Conservation (phyloP, 2,329 filamentous ascomycete species). For the Verticillium zaregamsianum region DNA sequence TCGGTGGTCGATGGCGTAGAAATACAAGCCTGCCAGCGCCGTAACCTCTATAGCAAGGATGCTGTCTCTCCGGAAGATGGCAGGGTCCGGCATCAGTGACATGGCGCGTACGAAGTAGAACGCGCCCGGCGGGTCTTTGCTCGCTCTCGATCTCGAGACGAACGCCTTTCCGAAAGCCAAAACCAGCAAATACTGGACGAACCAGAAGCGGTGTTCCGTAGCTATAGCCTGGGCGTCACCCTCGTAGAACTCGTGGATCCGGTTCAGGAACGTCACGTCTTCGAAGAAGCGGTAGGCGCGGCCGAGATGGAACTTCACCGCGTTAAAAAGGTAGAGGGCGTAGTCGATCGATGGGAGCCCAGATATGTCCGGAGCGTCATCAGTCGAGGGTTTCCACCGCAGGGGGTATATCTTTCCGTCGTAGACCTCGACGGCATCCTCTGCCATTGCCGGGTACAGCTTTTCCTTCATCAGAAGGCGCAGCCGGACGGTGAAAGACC, state of each 20-base stretch:
- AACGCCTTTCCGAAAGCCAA: constrained; percentile 25
- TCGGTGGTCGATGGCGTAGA: constrained; percentile 21
- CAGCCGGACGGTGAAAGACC: constrained; percentile 27
- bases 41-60: constrained; percentile 21
- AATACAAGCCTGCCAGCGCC: constrained; percentile 18
- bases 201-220: constrained; percentile 15
- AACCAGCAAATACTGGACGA: constrained; percentile 21
- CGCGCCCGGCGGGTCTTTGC: constrained; percentile 15
- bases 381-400: constrained; percentile 10
- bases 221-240: constrained; percentile 16
- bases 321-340: constrained; percentile 16
- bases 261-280: constrained; percentile 19
- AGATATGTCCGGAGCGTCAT: not conserved
- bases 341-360: constrained; percentile 12
- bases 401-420: constrained; percentile 25
- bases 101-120: constrained; percentile 21
- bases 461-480: constrained; percentile 26
- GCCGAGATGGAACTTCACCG: constrained; percentile 19
- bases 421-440: constrained; percentile 15
- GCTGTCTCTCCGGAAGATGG: constrained; percentile 19
- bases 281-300: constrained; percentile 24
- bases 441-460: constrained; percentile 17
- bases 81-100: constrained; percentile 17
- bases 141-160: constrained; percentile 13
- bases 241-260: constrained; percentile 18